A percentile compares a stretch with the other conserved stretches of the same genome.
Evolutionary conservation across 1,284 basidiomycete genomes (phyloP).

Genomic region (Erythrobasidium hasegawianum): DNA sequence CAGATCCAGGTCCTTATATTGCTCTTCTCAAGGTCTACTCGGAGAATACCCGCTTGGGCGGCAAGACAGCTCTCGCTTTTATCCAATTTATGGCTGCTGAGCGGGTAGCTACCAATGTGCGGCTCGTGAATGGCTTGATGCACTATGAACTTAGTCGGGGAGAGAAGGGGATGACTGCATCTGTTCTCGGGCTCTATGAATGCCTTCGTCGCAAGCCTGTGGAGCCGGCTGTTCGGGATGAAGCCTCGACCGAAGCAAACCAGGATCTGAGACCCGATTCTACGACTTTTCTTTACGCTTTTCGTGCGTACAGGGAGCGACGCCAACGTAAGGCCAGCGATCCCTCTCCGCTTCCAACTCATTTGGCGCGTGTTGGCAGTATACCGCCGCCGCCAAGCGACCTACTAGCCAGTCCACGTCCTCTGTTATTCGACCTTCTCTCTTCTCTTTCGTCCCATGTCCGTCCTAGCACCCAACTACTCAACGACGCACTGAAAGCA

Average conservation of each 20-base stretch:
- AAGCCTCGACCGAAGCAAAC: background rate
- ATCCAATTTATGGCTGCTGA: constrained; percentile 26
- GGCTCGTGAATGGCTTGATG: constrained; percentile 18
- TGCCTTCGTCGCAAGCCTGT: no score
- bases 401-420: background rate
- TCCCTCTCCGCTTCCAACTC: background rate
- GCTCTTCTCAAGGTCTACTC: constrained; percentile 7
- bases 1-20: constrained; percentile 26
- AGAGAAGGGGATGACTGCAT: constrained; percentile 2
- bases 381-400: constrained; percentile 7
- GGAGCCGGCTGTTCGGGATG: background rate
- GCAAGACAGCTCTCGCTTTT: background rate
- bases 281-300: constrained; percentile 3
- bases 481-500: constrained; percentile 9
- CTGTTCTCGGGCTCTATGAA: constrained; percentile 12
- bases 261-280: constrained; percentile 10
- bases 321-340: background rate
- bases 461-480: background rate
- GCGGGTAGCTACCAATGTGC: constrained; percentile 3
- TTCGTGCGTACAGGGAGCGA: constrained; percentile 19
- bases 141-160: constrained; percentile 7
- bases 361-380: constrained; percentile 7
- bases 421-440: background rate
- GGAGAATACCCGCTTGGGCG: background rate
- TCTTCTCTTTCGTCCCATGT: background rate